Evolutionary conservation across 75 land plant genomes (phyloP).

Genomic region (Sequoiadendron giganteum): DNA sequence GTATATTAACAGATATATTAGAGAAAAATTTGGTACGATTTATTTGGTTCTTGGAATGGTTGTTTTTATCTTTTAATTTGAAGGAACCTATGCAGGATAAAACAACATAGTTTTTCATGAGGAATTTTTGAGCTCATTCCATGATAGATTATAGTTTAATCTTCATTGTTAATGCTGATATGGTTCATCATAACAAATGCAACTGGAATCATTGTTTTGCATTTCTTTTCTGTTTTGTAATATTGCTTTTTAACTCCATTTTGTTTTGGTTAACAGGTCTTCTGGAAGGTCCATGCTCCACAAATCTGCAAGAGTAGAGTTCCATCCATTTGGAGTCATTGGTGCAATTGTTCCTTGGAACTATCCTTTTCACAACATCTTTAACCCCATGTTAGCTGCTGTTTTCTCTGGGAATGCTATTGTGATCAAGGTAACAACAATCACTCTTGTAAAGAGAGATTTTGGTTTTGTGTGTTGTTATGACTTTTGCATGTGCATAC

Average conservation of each 20-base stretch:
- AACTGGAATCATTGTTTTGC: neutral
- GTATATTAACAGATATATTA: neutral
- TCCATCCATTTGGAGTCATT: slow-evolving; percentile 88
- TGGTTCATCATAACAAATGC: neutral
- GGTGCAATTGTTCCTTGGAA: slow-evolving; percentile 98
- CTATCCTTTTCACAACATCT: slow-evolving; percentile 94
- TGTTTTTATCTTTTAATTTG: neutral
- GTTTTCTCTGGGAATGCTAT: slow-evolving; percentile 83
- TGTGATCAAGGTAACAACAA: slow-evolving; percentile 76
- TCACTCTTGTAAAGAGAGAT: neutral
- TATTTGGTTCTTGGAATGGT: neutral
- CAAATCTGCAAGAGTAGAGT: slow-evolving; percentile 84
- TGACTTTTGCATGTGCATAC: neutral
- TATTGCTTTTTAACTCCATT: neutral
- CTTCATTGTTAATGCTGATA: neutral
- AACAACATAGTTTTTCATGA: neutral
- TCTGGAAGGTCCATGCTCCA: slow-evolving; percentile 83
- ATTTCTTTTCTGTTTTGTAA: slow-evolving; percentile 3
- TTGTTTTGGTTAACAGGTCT: slow-evolving; percentile 37
- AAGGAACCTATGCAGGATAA: neutral
- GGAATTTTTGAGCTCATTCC: neutral
- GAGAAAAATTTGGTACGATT: neutral
- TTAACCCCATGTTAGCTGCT: slow-evolving; percentile 93
- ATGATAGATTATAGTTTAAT: neutral
- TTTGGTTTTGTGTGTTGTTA: neutral